phyloP scores from a whole-genome alignment of 345 rosid genomes.

The Citrus unshiu region DNA sequence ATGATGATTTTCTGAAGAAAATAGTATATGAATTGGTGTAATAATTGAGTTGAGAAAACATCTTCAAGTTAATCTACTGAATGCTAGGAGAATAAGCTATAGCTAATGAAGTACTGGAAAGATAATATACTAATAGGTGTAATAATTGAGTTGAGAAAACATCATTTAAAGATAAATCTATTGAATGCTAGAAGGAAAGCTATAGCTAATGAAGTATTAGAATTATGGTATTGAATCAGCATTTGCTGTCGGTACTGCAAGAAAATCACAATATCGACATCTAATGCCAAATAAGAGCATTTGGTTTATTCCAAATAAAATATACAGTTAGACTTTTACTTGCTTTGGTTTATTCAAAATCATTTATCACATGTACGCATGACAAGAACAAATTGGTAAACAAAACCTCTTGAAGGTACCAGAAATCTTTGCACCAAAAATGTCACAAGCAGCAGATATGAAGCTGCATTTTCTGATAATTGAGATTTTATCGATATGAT shows the following conservation, averaged over 20 bases:
- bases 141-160: neutral
- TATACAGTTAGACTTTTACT: neutral
- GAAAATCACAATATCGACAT: neutral
- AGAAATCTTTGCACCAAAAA: constrained; percentile 86
- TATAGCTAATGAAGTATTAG: neutral
- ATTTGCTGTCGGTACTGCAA: neutral
- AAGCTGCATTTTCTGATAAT: constrained; percentile 71
- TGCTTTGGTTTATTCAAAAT: neutral
- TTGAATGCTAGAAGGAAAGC: neutral
- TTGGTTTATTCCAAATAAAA: neutral
- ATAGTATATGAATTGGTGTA: neutral
- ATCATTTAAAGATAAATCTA: neutral
- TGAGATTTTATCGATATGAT: constrained; percentile 74
- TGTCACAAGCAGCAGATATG: constrained; percentile 70
- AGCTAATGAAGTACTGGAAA: neutral
- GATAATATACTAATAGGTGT: neutral
- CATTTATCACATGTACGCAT: neutral
- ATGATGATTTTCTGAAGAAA: neutral
- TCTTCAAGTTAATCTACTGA: neutral
- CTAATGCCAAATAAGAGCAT: neutral
- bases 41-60: neutral
- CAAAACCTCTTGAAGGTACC: constrained; percentile 94
- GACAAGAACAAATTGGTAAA: constrained; percentile 14
- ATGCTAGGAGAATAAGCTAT: neutral
- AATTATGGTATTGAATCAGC: neutral